Evolutionary conservation across 2,329 filamentous ascomycete genomes (phyloP), one percentile per base, ranked within the genome.

Genomic region (Xylaria sp.): DNA sequence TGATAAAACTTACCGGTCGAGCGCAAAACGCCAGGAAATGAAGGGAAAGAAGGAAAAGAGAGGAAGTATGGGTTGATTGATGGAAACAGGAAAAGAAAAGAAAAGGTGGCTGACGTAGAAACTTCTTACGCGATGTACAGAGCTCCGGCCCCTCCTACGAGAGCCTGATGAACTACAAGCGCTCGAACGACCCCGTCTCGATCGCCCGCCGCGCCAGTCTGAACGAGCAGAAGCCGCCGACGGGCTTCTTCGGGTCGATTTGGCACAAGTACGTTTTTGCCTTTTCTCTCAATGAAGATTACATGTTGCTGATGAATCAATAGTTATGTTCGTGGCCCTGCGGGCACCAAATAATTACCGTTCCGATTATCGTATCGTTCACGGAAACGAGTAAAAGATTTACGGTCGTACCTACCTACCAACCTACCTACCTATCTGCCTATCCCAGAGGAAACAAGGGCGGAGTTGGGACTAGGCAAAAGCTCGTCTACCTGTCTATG

Each of bases 201-300:
- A 54, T 81, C 1, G 83, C 84, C n/a, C 84, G 87, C 15, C 85
- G 87, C 6, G 83, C 86, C 75, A 88, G 86, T 74, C 80, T 89
- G 73, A 82, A 81, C 37, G 87, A 89, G 66, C 87, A 89, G 76
- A 82, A 83, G 67, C 81, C 81, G 15, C 78, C 81, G 59, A 76
- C 82, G 1, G 87, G 87, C 50, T 79, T 89, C 70, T 80, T 89
- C 61, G 85, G 85, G 63, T 81, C 84, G 70, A 83, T 88, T 80
- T 89, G 88, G 85, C 83, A 88, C 73, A 88, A 84, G 87, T 89
- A 78, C 63, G 85, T 75, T 20, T 25, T 25, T 25, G 23, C 23
- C 23, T 25, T 25, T 25, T 25, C 23, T 25, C 23, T 25, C 23
- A 25, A 25, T 25, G 23, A 25, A 25, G 23, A 25, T 25, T n/a